These are phyloP conservation scores for Fusarium mangiferae DNA, from an alignment of 2,329 filamentous ascomycete species.

Conservation along the genomic window DNA sequence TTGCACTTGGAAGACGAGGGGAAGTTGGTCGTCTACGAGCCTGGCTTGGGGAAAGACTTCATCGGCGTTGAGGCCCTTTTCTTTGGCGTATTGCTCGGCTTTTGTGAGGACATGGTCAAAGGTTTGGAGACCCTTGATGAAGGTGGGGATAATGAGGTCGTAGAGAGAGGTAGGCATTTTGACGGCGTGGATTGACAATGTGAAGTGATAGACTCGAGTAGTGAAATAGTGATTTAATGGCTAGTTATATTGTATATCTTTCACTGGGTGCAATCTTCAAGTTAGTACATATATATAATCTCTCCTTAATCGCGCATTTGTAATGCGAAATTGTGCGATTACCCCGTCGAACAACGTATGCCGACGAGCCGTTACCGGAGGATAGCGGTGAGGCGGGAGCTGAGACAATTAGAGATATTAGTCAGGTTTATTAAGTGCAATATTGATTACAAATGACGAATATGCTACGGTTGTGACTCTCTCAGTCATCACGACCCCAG, in stretches of 20 bases:
- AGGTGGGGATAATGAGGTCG: background rate
- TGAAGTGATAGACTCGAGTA: fast-evolving
- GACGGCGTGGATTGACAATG: fast-evolving
- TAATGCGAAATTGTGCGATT: background rate
- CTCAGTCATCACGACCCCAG: background rate
- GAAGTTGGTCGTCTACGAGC: slow-evolving; percentile 33
- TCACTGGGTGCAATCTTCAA: too few species aligned
- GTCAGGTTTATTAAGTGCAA: background rate
- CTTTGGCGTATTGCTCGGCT: slow-evolving; percentile 35
- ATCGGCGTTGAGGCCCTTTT: slow-evolving; percentile 27
- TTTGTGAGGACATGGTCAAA: slow-evolving; percentile 9
- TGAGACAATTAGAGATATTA: background rate
- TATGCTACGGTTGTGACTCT: background rate
- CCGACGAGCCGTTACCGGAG: slow-evolving; percentile 1
- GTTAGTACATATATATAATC: background rate
- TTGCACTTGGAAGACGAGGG: slow-evolving; percentile 36
- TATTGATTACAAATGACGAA: background rate
- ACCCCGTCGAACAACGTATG: background rate
- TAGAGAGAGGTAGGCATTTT: slow-evolving; percentile 5
- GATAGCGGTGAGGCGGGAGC: background rate
- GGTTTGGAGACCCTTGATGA: background rate
- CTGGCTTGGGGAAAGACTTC: slow-evolving; percentile 17
- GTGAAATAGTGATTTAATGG: background rate
- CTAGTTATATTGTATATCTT: fast-evolving
- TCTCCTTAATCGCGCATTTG: background rate